Percentiles rank a stretch among this genome's conserved stretches.
These are phyloP conservation scores for Magnusiomyces sp. DNA, from an alignment of 1,139 yeast species.

Conservation along the genomic window DNA sequence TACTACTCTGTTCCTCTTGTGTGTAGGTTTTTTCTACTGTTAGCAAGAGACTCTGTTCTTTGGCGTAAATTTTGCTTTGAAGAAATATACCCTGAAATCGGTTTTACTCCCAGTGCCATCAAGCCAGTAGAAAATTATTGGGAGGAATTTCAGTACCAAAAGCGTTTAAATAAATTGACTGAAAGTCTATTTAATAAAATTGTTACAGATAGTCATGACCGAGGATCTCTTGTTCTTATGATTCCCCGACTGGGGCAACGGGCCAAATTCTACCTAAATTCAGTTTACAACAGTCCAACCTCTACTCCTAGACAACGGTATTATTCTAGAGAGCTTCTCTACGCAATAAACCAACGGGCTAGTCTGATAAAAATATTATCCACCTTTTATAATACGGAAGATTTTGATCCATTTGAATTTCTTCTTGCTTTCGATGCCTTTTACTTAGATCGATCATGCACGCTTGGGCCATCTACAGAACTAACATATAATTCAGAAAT, in stretches of 20 bases:
- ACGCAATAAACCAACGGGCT: conserved; percentile 8
- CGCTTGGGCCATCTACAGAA: conserved; percentile 3
- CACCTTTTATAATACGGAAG: conserved; percentile 3
- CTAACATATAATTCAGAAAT: conserved; percentile 1
- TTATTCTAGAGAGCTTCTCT: conserved; percentile 7
- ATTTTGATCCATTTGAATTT: conserved; percentile 7
- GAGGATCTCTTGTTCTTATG: background rate
- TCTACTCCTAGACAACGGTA: conserved; percentile 4
- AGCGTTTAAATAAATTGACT: background rate
- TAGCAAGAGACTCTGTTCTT: background rate
- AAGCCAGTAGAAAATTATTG: background rate
- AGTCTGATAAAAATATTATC: background rate
- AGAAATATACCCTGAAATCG: background rate
- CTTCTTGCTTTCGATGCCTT: conserved; percentile 10
- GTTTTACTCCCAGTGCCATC: background rate
- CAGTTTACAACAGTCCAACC: background rate
- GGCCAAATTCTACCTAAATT: background rate
- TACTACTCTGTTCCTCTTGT: background rate
- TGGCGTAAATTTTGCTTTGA: background rate
- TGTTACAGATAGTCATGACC: background rate
- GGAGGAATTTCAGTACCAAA: conserved; percentile 3
- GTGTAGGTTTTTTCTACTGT: background rate
- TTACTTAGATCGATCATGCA: background rate
- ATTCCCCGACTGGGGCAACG: conserved; percentile 3
- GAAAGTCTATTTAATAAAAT: background rate